A percentile compares a stretch with the other conserved stretches of the same genome.
These are phyloP conservation scores for Symmetrospora coprosmae DNA, from an alignment of 768 basidiomycete genomes.

Conservation along the genomic window DNA sequence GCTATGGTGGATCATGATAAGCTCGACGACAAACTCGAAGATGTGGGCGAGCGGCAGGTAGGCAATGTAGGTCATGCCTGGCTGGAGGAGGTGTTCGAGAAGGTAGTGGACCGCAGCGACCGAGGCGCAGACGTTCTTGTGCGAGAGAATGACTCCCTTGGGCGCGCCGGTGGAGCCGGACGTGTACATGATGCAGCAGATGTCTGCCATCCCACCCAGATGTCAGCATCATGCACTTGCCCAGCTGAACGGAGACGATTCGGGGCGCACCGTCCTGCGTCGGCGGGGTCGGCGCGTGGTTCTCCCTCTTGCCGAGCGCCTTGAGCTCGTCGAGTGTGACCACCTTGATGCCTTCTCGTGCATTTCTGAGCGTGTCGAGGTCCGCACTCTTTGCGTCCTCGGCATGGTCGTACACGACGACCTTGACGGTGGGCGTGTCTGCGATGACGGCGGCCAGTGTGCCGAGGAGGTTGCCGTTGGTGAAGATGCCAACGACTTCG, in stretches of 20 bases:
- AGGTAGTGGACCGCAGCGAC: constrained; percentile 66
- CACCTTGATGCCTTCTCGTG: constrained; percentile 45
- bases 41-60: constrained; percentile 86
- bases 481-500: constrained; percentile 67
- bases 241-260: neutral
- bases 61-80: constrained; percentile 57
- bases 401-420: constrained; percentile 71
- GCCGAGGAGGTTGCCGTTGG: constrained; percentile 76
- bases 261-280: constrained; percentile 26
- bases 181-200: constrained; percentile 69
- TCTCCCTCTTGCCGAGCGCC: constrained; percentile 48
- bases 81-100: constrained; percentile 45
- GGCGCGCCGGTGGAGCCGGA: constrained; percentile 80
- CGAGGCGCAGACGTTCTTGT: constrained; percentile 70
- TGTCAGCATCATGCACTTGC: neutral
- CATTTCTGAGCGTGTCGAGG: constrained; percentile 49
- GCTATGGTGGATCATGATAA: constrained; percentile 57
- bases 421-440: constrained; percentile 59
- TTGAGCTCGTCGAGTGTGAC: constrained; percentile 58
- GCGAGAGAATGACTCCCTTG: constrained; percentile 82
- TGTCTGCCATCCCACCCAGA: constrained; percentile 37
- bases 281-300: constrained; percentile 46
- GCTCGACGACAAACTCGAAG: constrained; percentile 85
- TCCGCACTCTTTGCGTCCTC: constrained; percentile 35
- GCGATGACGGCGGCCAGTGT: constrained; percentile 58